Conservation (phyloP, 495 filamentous ascomycete species). For the Stereocaulon alpinum region DNA sequence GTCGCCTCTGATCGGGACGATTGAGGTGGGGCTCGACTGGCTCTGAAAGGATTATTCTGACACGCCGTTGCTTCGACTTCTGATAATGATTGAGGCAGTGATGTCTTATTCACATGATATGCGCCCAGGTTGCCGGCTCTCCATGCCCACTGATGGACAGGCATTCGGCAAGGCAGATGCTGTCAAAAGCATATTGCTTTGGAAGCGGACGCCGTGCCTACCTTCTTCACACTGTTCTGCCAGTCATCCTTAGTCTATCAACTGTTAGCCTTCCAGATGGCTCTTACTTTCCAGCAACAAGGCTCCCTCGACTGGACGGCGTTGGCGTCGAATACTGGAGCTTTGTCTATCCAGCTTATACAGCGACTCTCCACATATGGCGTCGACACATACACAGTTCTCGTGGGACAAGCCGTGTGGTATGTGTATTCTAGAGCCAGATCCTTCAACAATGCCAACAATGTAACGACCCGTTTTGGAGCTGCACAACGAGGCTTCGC, state of each 20-base stretch:
- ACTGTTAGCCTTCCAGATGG: neutral
- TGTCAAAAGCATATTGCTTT: neutral
- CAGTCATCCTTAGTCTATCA: neutral
- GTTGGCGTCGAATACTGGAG: neutral
- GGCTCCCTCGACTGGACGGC: neutral
- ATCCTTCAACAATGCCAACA: too few species aligned
- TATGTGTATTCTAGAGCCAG: too few species aligned
- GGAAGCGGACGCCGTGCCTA: neutral
- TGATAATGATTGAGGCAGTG: neutral
- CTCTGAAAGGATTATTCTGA: neutral
- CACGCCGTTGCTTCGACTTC: neutral
- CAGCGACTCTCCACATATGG: neutral
- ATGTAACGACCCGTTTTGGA: too few species aligned
- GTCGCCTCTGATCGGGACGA: neutral
- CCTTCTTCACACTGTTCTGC: neutral
- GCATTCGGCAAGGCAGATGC: neutral
- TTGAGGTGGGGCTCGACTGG: neutral
- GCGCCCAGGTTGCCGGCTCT: neutral
- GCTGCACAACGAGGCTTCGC: too few species aligned
- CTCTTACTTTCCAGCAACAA: neutral
- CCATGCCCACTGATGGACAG: neutral
- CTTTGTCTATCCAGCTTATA: neutral
- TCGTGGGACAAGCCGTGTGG: neutral
- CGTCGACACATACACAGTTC: neutral
- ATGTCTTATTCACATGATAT: neutral